Evolutionary conservation across 768 basidiomycete species (phyloP).

Genomic region (Ramaria sp.): DNA sequence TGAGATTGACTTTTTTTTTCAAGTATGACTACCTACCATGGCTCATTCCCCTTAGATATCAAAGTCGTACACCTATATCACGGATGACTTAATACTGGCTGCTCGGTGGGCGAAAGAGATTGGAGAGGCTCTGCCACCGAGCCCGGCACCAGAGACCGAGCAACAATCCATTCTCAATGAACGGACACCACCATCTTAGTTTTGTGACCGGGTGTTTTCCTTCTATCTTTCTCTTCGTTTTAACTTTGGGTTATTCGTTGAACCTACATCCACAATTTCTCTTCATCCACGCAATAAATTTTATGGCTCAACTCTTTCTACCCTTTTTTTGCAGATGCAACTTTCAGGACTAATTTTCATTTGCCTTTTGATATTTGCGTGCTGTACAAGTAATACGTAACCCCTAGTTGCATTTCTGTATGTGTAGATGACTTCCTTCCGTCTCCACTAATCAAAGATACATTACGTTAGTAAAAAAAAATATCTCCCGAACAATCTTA

Average conservation of each 20-base stretch:
- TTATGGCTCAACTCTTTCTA: background rate
- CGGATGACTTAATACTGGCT: conserved; percentile 18
- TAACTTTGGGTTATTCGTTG: background rate
- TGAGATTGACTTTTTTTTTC: conserved; percentile 22
- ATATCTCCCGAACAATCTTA: conserved; percentile 22
- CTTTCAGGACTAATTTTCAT: background rate
- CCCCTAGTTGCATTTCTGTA: no score
- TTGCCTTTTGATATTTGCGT: background rate
- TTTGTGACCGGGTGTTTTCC: background rate
- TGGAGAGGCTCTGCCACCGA: conserved; percentile 17
- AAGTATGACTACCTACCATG: conserved; percentile 1
- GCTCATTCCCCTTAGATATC: conserved; percentile 25
- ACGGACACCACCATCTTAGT: background rate
- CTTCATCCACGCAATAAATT: background rate
- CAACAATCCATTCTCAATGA: background rate
- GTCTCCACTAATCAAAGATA: no score
- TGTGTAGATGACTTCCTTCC: no score
- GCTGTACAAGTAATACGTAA: no score
- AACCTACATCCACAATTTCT: background rate
- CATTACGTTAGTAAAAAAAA: background rate
- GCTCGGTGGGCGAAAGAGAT: conserved; percentile 23
- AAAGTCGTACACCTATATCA: conserved; percentile 25
- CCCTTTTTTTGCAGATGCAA: no score
- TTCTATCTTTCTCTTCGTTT: background rate
- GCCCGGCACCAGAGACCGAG: background rate